Evolutionary conservation across 331 rosid genomes (phyloP).

Genomic region (Quercus lobata): DNA sequence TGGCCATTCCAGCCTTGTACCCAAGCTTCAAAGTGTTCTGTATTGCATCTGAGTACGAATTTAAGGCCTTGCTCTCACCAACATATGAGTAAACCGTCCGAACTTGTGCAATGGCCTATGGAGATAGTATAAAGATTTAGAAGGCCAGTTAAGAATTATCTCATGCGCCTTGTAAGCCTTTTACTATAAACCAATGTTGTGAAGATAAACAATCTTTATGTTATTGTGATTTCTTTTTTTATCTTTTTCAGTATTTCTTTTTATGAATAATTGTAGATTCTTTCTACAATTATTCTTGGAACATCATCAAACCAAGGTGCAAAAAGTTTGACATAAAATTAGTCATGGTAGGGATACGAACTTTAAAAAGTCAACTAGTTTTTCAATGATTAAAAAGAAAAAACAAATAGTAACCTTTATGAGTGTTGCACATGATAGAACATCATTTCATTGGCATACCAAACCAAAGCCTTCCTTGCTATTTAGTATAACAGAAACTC

Average conservation of each 20-base stretch:
- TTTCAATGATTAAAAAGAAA: background rate
- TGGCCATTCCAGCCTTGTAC: constrained; percentile 99
- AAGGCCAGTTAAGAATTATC: background rate
- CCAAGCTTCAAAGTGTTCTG: constrained; percentile 95
- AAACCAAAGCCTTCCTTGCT: background rate
- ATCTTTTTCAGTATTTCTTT: too few relatives aligned
- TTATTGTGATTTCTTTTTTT: background rate
- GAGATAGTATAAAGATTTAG: constrained; percentile 1
- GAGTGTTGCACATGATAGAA: constrained; percentile 31
- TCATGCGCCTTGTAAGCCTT: background rate
- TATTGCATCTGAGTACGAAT: constrained; percentile 90
- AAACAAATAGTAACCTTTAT: constrained; percentile 22
- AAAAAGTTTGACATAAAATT: background rate
- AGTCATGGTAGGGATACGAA: background rate
- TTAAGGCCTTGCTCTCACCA: constrained; percentile 94
- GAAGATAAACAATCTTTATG: background rate
- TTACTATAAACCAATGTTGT: background rate
- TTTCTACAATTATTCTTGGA: too few relatives aligned
- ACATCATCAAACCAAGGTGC: too few relatives aligned
- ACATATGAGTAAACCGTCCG: constrained; percentile 94
- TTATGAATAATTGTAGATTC: too few relatives aligned
- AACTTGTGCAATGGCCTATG: constrained; percentile 91
- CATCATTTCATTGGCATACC: constrained; percentile 30
- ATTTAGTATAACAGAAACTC: too few relatives aligned
- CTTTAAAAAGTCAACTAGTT: background rate